Evolutionary conservation across 139 green algal species (phyloP), one percentile per base, ranked within the genome.

Genomic region (Picochlorum sp.): DNA sequence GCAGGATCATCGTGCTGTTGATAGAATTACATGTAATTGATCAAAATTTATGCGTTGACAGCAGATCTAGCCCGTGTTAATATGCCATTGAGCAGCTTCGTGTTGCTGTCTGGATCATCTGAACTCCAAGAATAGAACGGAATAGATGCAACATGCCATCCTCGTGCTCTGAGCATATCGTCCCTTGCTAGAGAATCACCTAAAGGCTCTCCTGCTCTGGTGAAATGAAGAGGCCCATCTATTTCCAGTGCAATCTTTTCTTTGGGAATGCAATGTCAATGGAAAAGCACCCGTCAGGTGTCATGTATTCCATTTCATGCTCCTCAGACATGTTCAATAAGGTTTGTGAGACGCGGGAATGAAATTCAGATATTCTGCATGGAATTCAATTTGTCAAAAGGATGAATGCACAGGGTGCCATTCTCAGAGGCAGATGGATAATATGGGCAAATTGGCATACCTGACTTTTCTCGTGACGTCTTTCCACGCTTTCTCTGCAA

Each of bases 171-270:
- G 28, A 83, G 67, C 64, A 84, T 63, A 14, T 34, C 37, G 31
- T 45, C 45, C 38, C 71, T 20, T 14, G 28, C n/a, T 21, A 55
- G 30, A 30, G 61, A 70, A 24, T 73, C 52, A 2, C 62, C 78
- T 41, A 79, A 50, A 11, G 75, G 78, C 24, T 68, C 49, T 34
- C 64, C 65, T 15, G 65, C 73, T 62, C 83, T 85, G 49, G 76
- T 81, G 68, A 80, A 85, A 71, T 85, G 78, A 45, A 62, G 73
- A 9, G 78, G 78, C 14, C 78, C 78, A 34, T 85, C 78, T 21
- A 82, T 71, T 54, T 85, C 78, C 13, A 85, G 57, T 0, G 72
- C 76, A 15, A 85, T 69, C 9, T 51, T 26, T 41, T 73, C 71
- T 16, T 28, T 1, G 72, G 44, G 21, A 85, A 63, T 2, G 71